Base-by-base conservation (phyloP, 2,329 filamentous ascomycete species). In the Aspergillus persii region DNA sequence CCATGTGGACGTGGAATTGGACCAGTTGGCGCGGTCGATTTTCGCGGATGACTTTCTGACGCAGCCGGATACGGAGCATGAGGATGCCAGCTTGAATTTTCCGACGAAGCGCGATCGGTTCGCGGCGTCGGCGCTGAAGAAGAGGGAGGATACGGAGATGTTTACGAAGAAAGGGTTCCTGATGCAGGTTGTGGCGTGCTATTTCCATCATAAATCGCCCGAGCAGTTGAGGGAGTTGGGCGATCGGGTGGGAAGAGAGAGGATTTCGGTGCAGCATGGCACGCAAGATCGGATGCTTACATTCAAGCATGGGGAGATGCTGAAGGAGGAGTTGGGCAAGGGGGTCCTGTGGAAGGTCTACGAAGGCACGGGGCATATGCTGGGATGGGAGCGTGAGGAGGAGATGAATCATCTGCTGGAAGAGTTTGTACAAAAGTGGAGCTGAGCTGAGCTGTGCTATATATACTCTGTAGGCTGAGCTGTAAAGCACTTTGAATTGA, bases 61-160 rank as follows among this genome's bases (percentile, higher is more conserved):
- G 27, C 71, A 74, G 4, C 85, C 87, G 0, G 90, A 94, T 74
- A 80, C 79, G 50, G 78, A 78, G n/a, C 69, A 71, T 18, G 70
- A 87, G 49, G 66, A 67, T 26, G 61, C 69, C 3, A 39, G 46
- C 18, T 59, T 62, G 48, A 72, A 72, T 8, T 96, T 95, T 73
- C 83, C 83, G 4, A 91, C 82, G 54, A 95, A 94, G 70, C 92
- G 87, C 59, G 89, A 95, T 77, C 88, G 92, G 4, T 94, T 92
- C 69, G 88, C 89, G 29, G 92, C 92, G 0, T 86, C 89, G 65
- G 91, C 96, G 75, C 75, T 96, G 63, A 80, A 79, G 69, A 96
- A 96, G 79, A 83, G 89, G 18, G 76, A 80, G 15, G 82, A 89
- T 59, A 77, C 81, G 1, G 77, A 80, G 0, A 79, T 79, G 5